Evolutionary conservation across 352 stramenopile genomes (phyloP).

Genomic region (Phytophthora litchii): DNA sequence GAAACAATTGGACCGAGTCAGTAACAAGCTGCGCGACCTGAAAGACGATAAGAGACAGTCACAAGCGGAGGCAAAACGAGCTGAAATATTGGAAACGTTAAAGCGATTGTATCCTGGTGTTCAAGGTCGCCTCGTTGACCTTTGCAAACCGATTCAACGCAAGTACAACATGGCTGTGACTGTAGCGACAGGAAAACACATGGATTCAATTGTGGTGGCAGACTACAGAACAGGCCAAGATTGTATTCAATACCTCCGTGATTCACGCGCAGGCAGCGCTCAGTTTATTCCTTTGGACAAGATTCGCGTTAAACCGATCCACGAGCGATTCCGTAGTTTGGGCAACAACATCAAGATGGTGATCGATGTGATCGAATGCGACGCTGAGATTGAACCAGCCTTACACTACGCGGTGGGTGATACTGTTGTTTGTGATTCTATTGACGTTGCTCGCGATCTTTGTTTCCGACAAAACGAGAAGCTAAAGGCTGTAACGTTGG

Average conservation of each 20-base stretch:
- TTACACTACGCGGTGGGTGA: constrained; percentile 96
- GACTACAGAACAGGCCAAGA: constrained; percentile 86
- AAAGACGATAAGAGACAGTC: constrained; percentile 93
- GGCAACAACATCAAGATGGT: constrained; percentile 93
- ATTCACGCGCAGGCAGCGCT: constrained; percentile 93
- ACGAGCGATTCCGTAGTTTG: constrained; percentile 94
- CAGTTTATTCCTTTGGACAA: constrained; percentile 98
- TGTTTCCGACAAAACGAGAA: constrained; percentile 86
- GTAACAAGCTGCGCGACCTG: constrained; percentile 90
- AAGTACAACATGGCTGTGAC: constrained; percentile 98
- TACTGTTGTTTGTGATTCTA: constrained; percentile 96
- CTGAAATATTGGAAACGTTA: constrained; percentile 81
- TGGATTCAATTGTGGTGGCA: constrained; percentile 91
- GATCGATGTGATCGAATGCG: constrained; percentile 96
- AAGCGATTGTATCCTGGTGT: constrained; percentile 93
- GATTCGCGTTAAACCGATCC: constrained; percentile 90
- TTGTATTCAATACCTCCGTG: constrained; percentile 94
- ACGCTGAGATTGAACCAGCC: constrained; percentile 92
- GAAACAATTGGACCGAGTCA: constrained; percentile 72
- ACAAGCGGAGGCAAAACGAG: constrained; percentile 88
- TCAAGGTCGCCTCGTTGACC: constrained; percentile 94
- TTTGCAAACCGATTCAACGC: constrained; percentile 96
- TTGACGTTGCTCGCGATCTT: constrained; percentile 92
- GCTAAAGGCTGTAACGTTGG: constrained; percentile 92
- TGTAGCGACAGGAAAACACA: constrained; percentile 97